These are phyloP conservation scores for Pseudomonodictys pantanalensis DNA, from an alignment of 495 filamentous ascomycete species.

Conservation along the genomic window DNA sequence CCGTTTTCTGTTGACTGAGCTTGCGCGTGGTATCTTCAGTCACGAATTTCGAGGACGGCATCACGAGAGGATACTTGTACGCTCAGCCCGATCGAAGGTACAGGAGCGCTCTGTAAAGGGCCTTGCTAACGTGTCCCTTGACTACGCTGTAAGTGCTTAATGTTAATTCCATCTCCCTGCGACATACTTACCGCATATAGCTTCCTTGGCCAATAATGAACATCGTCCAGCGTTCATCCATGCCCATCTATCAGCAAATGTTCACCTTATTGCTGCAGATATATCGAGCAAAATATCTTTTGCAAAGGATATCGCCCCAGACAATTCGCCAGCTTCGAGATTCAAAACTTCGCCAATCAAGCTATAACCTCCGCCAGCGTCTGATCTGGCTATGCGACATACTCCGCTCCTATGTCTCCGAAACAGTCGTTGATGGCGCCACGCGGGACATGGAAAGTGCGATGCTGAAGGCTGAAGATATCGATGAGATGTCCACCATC, in stretches of 20 bases:
- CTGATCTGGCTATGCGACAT: constrained; percentile 77
- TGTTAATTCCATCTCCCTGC: background rate
- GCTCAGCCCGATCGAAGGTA: constrained; percentile 37
- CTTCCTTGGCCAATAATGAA: constrained; percentile 87
- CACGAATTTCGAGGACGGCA: constrained; percentile 49
- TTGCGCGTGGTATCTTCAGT: constrained; percentile 68
- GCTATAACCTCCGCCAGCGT: constrained; percentile 65
- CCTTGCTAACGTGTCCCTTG: constrained; percentile 27
- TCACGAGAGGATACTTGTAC: constrained; percentile 56
- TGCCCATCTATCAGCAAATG: constrained; percentile 63
- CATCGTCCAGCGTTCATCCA: constrained; percentile 61
- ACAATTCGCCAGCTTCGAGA: constrained; percentile 31
- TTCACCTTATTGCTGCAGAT: constrained; percentile 77
- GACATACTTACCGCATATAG: constrained; percentile 11
- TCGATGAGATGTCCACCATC: constrained; percentile 74
- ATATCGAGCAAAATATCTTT: constrained; percentile 64
- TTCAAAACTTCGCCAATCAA: constrained; percentile 44
- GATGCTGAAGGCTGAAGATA: constrained; percentile 62
- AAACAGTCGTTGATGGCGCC: constrained; percentile 63
- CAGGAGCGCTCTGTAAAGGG: constrained; percentile 44
- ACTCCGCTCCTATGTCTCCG: constrained; percentile 70
- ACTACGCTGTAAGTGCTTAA: constrained; percentile 29
- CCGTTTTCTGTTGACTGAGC: constrained; percentile 74
- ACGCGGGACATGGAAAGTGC: constrained; percentile 50
- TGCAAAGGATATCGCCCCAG: constrained; percentile 56